A percentile compares a stretch with the other conserved stretches of the same genome.
These are phyloP conservation scores for Cicer judaicum DNA, from an alignment of 306 rosid species.

Conservation along the genomic window DNA sequence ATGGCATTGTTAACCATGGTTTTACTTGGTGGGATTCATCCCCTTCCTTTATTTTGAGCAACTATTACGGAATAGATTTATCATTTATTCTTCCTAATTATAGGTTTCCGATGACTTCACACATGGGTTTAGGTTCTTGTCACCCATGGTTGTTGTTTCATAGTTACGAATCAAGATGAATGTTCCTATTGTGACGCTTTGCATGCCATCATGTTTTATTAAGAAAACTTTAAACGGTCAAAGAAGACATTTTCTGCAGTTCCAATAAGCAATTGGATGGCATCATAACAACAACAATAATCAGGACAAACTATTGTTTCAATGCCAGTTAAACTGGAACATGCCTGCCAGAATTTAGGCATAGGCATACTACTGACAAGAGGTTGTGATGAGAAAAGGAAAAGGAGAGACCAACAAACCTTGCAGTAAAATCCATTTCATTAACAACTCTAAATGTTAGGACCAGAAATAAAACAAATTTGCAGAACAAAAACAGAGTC, in stretches of 20 bases:
- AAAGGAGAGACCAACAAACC: not conserved
- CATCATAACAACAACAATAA: not conserved
- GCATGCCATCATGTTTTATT: not conserved
- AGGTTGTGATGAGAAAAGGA: not conserved
- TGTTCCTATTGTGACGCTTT: too few relatives aligned
- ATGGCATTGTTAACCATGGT: not conserved
- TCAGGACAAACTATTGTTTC: too few relatives aligned
- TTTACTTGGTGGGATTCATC: not conserved
- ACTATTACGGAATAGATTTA: not conserved
- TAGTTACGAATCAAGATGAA: too few relatives aligned
- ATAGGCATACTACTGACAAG: not conserved
- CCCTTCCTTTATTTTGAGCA: not conserved
- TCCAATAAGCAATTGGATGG: constrained; percentile 5
- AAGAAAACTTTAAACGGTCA: not conserved
- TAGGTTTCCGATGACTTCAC: not conserved
- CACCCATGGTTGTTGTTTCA: not conserved
- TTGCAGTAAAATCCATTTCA: too few relatives aligned
- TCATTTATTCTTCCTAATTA: not conserved
- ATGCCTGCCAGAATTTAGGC: not conserved
- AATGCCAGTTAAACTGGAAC: not conserved
- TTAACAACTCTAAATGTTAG: not conserved
- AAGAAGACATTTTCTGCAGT: not conserved
- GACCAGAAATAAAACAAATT: not conserved
- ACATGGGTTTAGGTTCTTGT: not conserved
- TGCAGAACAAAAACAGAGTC: not conserved